These are phyloP conservation scores for Salvia rosmarinus DNA, from an alignment of 257 asterid genomes.

Conservation along the genomic window DNA sequence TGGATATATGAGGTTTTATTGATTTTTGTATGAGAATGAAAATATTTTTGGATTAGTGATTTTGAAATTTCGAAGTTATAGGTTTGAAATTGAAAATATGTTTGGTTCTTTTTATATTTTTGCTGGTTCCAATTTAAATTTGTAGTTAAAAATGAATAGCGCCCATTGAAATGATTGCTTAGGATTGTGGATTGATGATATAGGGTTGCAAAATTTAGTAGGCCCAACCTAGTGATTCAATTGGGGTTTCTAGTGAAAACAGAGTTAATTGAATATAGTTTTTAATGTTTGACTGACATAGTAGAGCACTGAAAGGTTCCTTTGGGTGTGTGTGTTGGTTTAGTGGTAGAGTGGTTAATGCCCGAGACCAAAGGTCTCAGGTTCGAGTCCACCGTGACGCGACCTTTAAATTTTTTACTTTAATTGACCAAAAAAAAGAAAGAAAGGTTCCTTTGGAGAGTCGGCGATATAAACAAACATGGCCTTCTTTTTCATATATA, in stretches of 20 bases:
- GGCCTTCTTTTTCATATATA: constrained; percentile 15
- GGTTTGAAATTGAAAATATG: not conserved
- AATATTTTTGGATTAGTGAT: not conserved
- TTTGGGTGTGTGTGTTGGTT: not conserved
- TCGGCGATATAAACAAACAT: not conserved
- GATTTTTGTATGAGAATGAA: not conserved
- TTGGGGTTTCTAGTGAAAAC: not conserved
- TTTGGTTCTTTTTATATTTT: not conserved
- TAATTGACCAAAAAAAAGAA: not conserved
- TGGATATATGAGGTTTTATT: not conserved
- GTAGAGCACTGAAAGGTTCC: not conserved
- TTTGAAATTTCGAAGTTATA: not conserved
- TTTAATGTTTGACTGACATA: not conserved
- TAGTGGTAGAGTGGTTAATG: not conserved
- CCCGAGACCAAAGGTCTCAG: too few species aligned
- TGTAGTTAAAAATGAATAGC: not conserved
- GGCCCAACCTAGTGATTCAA: not conserved
- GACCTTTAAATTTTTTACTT: not conserved
- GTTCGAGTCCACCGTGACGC: too few species aligned
- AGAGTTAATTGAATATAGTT: not conserved
- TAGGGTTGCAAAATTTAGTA: not conserved
- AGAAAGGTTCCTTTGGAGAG: not conserved
- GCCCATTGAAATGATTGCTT: not conserved
- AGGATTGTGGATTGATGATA: not conserved
- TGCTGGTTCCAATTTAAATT: not conserved